Conservation (phyloP, 768 basidiomycete genomes). For the Rhizopogon vulgaris region DNA sequence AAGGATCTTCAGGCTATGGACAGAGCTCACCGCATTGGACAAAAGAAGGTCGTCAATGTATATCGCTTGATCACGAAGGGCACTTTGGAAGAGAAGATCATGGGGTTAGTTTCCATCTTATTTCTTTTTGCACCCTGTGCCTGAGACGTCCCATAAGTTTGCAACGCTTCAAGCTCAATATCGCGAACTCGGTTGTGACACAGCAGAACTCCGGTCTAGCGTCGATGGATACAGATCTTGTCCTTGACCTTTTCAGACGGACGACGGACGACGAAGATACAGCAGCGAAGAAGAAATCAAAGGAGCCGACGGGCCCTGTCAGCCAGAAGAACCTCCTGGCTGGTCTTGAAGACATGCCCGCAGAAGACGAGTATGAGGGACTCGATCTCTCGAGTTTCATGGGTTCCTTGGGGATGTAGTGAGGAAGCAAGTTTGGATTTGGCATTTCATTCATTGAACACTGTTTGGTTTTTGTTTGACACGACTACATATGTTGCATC, state of each 20-base stretch:
- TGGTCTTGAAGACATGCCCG: constrained; percentile 86
- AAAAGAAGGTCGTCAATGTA: constrained; percentile 98
- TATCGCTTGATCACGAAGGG: constrained; percentile 96
- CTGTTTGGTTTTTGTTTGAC: constrained; percentile 7
- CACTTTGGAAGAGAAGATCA: constrained; percentile 97
- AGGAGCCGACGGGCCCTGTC: constrained; percentile 48
- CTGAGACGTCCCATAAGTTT: constrained; percentile 43
- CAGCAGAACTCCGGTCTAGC: constrained; percentile 93
- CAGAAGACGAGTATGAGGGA: constrained; percentile 89
- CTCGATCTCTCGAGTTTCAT: constrained; percentile 86
- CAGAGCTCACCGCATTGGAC: constrained; percentile 94
- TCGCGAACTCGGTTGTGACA: constrained; percentile 93
- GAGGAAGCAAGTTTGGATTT: constrained; percentile 5
- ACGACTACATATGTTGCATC: constrained; percentile 26
- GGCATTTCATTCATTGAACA: constrained; percentile 14
- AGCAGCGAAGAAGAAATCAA: constrained; percentile 41
- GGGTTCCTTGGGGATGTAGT: constrained; percentile 63
- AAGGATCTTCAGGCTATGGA: constrained; percentile 99
- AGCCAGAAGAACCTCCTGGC: constrained; percentile 81
- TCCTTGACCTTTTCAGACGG: constrained; percentile 86
- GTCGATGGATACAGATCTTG: constrained; percentile 97
- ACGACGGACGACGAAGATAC: constrained; percentile 75
- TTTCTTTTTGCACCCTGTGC: not conserved
- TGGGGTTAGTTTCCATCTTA: constrained; percentile 66
- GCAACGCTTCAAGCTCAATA: constrained; percentile 98